Percentiles rank a stretch among this genome's conserved stretches.
Evolutionary conservation across 208 protist species (phyloP).

Genomic region (Porcisia hertigi): DNA sequence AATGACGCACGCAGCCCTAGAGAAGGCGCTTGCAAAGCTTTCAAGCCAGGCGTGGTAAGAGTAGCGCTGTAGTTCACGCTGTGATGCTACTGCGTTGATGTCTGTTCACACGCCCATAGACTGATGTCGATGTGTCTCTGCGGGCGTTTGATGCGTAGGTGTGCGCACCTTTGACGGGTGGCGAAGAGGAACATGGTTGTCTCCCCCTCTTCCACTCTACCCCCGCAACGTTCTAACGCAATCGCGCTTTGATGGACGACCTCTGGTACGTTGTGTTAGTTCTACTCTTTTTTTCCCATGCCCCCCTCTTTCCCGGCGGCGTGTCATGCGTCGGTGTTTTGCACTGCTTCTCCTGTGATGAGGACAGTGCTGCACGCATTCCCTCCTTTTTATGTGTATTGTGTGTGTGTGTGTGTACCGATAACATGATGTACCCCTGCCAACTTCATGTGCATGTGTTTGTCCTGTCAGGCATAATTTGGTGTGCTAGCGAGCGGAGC

Average conservation of each 20-base stretch:
- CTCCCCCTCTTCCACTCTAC: not conserved
- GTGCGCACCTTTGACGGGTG: not conserved
- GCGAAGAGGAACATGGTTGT: not conserved
- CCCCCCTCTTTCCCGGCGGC: not conserved
- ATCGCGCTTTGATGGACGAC: no score
- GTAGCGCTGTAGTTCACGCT: not conserved
- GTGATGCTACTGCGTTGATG: not conserved
- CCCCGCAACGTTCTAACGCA: not conserved
- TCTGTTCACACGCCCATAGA: not conserved
- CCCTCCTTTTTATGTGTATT: not conserved
- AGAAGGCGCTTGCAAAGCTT: constrained; percentile 52
- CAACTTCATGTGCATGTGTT: no score
- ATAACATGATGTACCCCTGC: no score
- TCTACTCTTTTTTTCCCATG: not conserved
- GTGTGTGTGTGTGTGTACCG: not conserved
- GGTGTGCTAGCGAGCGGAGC: no score
- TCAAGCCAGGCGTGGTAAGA: constrained; percentile 21
- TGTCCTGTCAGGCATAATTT: no score
- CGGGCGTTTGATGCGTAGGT: not conserved
- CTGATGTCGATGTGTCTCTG: not conserved
- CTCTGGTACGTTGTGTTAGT: not conserved
- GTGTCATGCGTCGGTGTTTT: not conserved
- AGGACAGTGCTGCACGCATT: not conserved
- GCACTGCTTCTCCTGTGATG: not conserved
- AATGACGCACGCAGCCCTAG: constrained; percentile 59